A percentile compares a stretch with the other conserved stretches of the same genome.
phyloP scores from a whole-genome alignment of 495 filamentous ascomycete genomes.

The Cetradonia linearis region DNA sequence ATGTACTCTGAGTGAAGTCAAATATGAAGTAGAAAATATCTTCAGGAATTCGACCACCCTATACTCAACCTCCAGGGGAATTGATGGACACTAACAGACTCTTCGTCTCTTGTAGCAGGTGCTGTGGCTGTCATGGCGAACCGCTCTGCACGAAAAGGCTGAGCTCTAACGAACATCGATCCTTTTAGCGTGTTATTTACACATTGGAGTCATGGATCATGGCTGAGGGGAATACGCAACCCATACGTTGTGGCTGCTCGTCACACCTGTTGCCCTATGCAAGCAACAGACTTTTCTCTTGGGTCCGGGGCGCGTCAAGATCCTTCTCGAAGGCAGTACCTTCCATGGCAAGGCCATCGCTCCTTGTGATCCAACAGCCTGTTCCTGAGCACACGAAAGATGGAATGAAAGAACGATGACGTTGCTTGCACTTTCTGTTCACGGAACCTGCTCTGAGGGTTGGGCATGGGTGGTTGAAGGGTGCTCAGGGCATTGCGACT shows the following conservation, averaged over 20 bases:
- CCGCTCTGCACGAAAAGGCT: neutral
- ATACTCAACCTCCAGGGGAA: neutral
- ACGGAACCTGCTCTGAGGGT: too few species aligned
- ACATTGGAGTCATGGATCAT: neutral
- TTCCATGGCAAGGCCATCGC: neutral
- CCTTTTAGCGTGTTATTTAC: neutral
- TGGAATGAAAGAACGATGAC: neutral
- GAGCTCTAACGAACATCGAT: neutral
- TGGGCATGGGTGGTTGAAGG: neutral
- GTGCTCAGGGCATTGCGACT: neutral
- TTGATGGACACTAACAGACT: neutral
- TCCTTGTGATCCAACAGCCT: too few species aligned
- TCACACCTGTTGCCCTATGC: slow-evolving; percentile 7
- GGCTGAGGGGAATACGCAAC: neutral
- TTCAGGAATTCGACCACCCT: neutral
- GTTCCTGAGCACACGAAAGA: neutral
- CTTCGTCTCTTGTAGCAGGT: neutral
- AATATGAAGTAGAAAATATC: neutral
- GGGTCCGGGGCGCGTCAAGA: neutral
- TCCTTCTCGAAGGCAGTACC: neutral
- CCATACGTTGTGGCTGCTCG: neutral
- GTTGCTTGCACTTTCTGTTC: neutral
- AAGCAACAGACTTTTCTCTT: slow-evolving; percentile 10
- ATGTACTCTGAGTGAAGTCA: neutral
- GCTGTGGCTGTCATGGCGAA: neutral